Base-by-base conservation (phyloP, 306 rosid species). In the Alnus glutinosa region DNA sequence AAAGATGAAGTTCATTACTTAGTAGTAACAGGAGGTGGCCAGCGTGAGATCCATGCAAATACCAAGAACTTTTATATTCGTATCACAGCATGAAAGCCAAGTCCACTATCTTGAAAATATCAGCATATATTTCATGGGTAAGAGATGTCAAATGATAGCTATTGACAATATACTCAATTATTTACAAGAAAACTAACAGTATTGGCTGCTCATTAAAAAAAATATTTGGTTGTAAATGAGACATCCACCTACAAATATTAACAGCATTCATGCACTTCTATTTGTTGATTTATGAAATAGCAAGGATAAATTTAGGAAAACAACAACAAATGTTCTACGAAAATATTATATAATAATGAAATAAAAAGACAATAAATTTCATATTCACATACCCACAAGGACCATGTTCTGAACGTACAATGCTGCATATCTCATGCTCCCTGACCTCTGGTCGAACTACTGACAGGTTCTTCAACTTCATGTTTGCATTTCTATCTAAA, bases 381-480 rank as follows among this genome's bases (percentile, higher is more conserved):
- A 58, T 44, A n/a, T 81, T 69, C 37, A 47, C 84, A 55, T 88
- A 92, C 97, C 96, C 89, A 30, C 92, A 88, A 81, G 96, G 96
- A 69, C 97, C 97, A 75, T 86, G 85, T 14, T 68, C 69, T 11
- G 96, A 89, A 61, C 15, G 78, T 62, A 85, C 90, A 92, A 90
- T 86, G 55, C n/a, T 67, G 58, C 70, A 80, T 79, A 92, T 92
- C 19, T 73, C 75, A 14, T 14, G 4, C 83, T 78, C 72, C 82
- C 97, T 85, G 3, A 15, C 83, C 14, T n/a, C 28, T 44, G 96
- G 90, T 55, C 6, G 47, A 61, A 80, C 83, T 48, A 90, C 54
- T 63, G 96, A 88, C 86, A 81, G 76, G 0, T 75, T 48, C 81
- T 84, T 88, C 88, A 92, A 80, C 67, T 54, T 73, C 10, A 55